Conservation (phyloP, 2,329 filamentous ascomycete species). For the Colletotrichum cordylinicola region DNA sequence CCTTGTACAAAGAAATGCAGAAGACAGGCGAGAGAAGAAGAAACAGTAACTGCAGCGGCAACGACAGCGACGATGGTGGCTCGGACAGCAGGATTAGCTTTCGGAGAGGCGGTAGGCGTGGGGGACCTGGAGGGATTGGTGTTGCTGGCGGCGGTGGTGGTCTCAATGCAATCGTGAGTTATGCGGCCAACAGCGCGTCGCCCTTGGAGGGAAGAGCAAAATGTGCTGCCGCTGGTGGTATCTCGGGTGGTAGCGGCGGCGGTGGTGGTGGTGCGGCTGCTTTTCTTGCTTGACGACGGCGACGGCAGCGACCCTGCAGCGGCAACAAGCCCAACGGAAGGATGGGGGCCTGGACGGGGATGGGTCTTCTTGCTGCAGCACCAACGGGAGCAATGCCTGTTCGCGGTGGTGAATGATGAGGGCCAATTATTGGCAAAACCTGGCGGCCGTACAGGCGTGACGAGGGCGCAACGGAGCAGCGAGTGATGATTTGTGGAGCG, state of each 20-base stretch:
- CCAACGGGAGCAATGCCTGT: background rate
- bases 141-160: background rate
- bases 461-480: background rate
- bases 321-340: background rate
- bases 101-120: background rate
- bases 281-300: background rate
- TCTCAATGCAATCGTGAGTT: constrained; percentile 9
- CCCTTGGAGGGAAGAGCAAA: background rate
- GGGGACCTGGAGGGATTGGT: background rate
- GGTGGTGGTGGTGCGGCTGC: background rate
- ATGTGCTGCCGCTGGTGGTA: background rate
- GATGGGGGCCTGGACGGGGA: background rate
- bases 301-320: background rate
- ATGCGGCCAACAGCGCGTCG: constrained; percentile 4
- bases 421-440: constrained; percentile 10
- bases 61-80: background rate
- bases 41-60: background rate
- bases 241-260: background rate
- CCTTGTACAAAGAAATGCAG: constrained; percentile 16
- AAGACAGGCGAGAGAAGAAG: background rate
- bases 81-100: constrained; percentile 12
- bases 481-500: background rate
- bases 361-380: background rate
- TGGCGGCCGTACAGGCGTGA: background rate
- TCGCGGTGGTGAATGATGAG: background rate